Evolutionary conservation across 2,329 filamentous ascomycete genomes (phyloP).

Genomic region (Periconia sp.): DNA sequence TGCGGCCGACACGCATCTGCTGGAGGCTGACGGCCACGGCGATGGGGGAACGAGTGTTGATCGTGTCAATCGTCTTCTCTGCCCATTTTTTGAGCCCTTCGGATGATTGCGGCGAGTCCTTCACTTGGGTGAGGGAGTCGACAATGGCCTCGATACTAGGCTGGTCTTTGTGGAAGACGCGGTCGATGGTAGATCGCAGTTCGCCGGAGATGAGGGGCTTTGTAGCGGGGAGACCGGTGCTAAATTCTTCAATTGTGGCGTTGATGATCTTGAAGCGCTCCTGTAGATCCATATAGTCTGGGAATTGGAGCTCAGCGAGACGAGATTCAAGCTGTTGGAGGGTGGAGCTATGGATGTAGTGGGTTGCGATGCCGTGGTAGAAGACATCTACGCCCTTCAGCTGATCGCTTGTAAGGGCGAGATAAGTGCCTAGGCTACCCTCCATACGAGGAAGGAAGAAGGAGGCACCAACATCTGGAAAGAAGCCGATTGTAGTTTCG

Average conservation of each 20-base stretch:
- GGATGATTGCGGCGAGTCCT: conserved; percentile 28
- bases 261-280: conserved; percentile 77
- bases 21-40: conserved; percentile 82
- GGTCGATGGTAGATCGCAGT: conserved; percentile 81
- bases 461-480: conserved; percentile 94
- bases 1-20: conserved; percentile 77
- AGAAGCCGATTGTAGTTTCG: conserved; percentile 97
- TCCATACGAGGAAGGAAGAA: conserved; percentile 95
- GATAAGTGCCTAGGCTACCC: conserved; percentile 85
- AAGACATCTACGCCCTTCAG: conserved; percentile 84
- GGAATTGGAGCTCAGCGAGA: conserved; percentile 87
- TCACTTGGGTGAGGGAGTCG: conserved; percentile 64
- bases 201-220: conserved; percentile 64
- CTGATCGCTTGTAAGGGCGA: conserved; percentile 87
- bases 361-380: conserved; percentile 90
- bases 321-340: conserved; percentile 82
- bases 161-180: conserved; percentile 58
- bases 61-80: conserved; percentile 73
- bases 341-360: conserved; percentile 92
- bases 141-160: conserved; percentile 74
- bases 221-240: conserved; percentile 77
- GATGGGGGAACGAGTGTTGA: conserved; percentile 82
- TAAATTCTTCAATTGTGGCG: conserved; percentile 89
- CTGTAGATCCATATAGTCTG: conserved; percentile 70
- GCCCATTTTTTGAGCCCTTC: conserved; percentile 74